A percentile compares a stretch with the other conserved stretches of the same genome.
Conservation (phyloP, 169 alveolate species). For the Plasmodium gallinaceum region DNA sequence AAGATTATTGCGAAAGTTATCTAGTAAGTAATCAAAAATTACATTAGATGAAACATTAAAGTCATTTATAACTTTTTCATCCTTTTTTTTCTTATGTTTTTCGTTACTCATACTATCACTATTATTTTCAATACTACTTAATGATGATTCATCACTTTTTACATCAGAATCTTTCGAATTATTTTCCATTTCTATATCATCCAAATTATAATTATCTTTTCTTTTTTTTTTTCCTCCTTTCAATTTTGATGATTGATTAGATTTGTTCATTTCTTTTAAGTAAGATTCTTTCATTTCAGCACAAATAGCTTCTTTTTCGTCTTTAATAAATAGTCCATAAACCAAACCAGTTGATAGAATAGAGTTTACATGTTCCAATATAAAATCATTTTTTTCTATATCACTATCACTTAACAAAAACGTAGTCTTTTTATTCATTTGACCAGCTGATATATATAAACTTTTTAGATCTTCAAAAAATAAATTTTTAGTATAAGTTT, state of each 20-base stretch:
- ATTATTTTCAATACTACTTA: constrained; percentile 78
- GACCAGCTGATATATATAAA: constrained; percentile 93
- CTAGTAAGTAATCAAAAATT: constrained; percentile 88
- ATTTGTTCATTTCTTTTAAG: constrained; percentile 72
- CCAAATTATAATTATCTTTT: constrained; percentile 39
- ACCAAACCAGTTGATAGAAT: constrained; percentile 96
- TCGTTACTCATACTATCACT: constrained; percentile 76
- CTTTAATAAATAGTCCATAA: constrained; percentile 95
- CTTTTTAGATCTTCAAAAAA: constrained; percentile 93
- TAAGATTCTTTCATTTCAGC: constrained; percentile 87
- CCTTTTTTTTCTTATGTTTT: constrained; percentile 48
- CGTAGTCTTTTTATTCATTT: constrained; percentile 91
- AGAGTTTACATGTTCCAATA: constrained; percentile 95
- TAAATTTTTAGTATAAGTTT: constrained; percentile 92
- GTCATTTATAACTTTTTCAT: constrained; percentile 51
- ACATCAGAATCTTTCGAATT: constrained; percentile 45
- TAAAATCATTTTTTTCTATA: constrained; percentile 92
- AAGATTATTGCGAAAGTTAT: constrained; percentile 95
- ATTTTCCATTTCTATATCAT: constrained; percentile 23
- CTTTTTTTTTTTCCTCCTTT: constrained; percentile 80
- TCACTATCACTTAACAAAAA: constrained; percentile 97
- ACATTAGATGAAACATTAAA: constrained; percentile 54
- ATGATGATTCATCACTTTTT: constrained; percentile 76
- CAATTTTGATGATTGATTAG: constrained; percentile 85
- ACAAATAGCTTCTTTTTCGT: constrained; percentile 92